phyloP scores from a whole-genome alignment of 1,284 basidiomycete genomes.

The Malassezia restricta region DNA sequence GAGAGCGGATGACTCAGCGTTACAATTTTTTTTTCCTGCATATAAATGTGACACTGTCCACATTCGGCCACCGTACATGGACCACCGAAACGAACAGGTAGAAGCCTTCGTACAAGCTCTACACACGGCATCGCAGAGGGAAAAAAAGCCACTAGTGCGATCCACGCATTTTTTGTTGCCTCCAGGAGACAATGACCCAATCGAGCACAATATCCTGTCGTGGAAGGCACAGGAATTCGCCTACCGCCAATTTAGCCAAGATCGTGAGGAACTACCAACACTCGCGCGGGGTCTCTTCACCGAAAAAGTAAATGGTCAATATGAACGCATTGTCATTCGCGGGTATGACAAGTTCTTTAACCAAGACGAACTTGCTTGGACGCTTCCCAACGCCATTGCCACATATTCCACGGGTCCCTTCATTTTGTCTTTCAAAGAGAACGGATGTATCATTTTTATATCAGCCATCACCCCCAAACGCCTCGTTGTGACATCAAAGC shows the following conservation, averaged over 20 bases:
- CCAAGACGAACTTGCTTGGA: conserved; percentile 88
- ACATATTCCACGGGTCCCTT: conserved; percentile 67
- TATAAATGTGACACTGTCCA: neutral
- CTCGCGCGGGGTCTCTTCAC: conserved; percentile 43
- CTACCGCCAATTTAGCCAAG: conserved; percentile 33
- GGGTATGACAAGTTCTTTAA: conserved; percentile 99
- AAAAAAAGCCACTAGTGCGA: conserved; percentile 24
- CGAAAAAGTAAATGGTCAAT: conserved; percentile 12
- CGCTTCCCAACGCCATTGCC: conserved; percentile 48
- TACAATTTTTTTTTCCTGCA: neutral
- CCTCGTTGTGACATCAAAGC: conserved; percentile 82
- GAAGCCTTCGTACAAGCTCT: conserved; percentile 18
- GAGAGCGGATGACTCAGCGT: neutral
- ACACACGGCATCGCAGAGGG: conserved; percentile 7
- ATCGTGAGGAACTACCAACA: conserved; percentile 33
- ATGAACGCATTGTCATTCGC: conserved; percentile 67
- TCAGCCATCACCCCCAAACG: conserved; percentile 65
- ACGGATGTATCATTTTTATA: conserved; percentile 96
- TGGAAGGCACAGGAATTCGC: conserved; percentile 44
- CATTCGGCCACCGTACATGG: neutral
- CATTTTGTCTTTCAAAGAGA: conserved; percentile 81
- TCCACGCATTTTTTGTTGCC: conserved; percentile 15
- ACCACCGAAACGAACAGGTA: neutral
- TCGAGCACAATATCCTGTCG: conserved; percentile 21
- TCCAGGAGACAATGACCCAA: neutral